phyloP scores from a whole-genome alignment of 148 eudicot species.

The Pouteria glomerata region DNA sequence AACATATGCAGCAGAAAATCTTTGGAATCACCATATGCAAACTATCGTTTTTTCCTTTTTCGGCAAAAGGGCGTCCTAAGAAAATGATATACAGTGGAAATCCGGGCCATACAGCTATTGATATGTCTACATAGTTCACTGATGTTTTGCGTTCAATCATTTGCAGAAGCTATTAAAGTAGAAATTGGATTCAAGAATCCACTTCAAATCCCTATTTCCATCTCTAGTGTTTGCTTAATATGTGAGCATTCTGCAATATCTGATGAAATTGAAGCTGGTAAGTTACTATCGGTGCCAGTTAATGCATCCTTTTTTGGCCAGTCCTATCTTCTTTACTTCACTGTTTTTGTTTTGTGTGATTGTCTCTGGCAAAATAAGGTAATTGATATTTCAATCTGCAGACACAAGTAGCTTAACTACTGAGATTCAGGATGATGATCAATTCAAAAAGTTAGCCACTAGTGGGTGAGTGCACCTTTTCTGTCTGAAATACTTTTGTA shows the following conservation, averaged over 20 bases:
- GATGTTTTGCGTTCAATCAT: not conserved
- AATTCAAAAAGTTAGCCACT: conserved; percentile 34
- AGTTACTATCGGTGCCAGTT: conserved; percentile 9
- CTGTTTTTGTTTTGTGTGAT: not conserved
- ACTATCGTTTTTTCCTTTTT: not conserved
- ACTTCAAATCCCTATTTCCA: conserved; percentile 73
- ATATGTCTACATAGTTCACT: not conserved
- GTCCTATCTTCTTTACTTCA: not conserved
- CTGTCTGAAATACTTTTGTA: conserved; percentile 2
- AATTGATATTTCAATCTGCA: conserved; percentile 25
- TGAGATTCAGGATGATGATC: conserved; percentile 41
- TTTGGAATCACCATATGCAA: not conserved
- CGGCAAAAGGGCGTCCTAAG: not conserved
- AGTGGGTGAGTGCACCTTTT: conserved; percentile 39
- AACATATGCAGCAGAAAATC: not conserved
- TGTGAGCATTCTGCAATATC: conserved; percentile 60
- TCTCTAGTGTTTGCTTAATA: conserved; percentile 68
- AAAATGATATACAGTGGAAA: not conserved
- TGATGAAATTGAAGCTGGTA: conserved; percentile 60
- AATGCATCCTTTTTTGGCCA: not conserved
- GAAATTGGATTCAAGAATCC: conserved; percentile 87
- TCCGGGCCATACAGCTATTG: not conserved
- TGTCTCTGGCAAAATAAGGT: not conserved
- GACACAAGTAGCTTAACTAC: conserved; percentile 43
- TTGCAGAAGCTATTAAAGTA: conserved; percentile 83